A percentile compares a stretch with the other conserved stretches of the same genome.
Conservation (phyloP, 73 alveolate species). For the Paramecium primaurelia region DNA sequence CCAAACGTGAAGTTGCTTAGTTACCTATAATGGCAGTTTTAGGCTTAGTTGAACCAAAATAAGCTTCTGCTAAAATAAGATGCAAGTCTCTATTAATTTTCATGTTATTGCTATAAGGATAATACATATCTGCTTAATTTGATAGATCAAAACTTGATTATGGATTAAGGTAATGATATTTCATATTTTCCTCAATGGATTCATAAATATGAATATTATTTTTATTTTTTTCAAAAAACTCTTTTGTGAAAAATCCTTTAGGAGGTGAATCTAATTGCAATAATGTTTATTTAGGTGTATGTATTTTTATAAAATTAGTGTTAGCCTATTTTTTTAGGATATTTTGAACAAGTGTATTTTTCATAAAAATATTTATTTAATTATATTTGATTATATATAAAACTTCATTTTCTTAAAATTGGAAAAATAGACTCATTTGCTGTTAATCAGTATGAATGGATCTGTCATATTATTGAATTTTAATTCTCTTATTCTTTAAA, state of each 20-base stretch:
- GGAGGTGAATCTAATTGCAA: background rate
- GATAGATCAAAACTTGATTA: background rate
- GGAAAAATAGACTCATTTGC: background rate
- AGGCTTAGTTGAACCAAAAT: background rate
- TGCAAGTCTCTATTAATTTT: slow-evolving; percentile 4
- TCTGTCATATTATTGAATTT: background rate
- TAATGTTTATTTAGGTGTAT: background rate
- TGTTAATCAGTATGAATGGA: background rate
- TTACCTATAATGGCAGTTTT: background rate
- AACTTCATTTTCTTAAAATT: background rate
- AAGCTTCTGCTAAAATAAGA: background rate
- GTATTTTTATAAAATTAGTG: background rate
- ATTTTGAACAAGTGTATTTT: background rate
- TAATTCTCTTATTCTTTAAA: background rate
- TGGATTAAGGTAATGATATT: background rate
- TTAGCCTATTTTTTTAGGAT: background rate
- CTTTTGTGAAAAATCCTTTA: background rate
- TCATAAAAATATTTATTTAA: background rate
- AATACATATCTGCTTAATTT: background rate
- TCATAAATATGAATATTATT: background rate
- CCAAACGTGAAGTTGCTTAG: background rate
- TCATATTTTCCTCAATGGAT: background rate
- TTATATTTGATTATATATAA: background rate
- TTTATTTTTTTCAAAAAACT: background rate
- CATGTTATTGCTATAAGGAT: background rate